phyloP scores from a whole-genome alignment of 768 basidiomycete genomes.

The Mycena maculata region DNA sequence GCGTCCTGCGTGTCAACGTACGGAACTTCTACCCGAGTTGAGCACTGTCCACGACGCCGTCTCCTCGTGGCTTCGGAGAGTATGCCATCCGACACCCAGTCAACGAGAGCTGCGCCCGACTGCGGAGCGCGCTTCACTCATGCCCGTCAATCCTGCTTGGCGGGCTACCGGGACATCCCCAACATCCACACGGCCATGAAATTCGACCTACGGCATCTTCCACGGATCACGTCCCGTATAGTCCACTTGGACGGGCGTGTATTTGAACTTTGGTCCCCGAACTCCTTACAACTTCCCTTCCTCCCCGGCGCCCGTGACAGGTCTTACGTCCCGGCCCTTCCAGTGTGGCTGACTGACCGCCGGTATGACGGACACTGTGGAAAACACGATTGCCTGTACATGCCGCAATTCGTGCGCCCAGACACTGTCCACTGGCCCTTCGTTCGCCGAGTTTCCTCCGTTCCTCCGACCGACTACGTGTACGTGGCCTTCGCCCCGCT shows the following conservation, averaged over 20 bases:
- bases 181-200: background rate
- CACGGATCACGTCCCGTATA: background rate
- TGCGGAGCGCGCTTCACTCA: background rate
- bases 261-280: background rate
- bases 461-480: background rate
- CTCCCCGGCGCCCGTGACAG: background rate
- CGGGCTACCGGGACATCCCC: background rate
- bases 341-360: background rate
- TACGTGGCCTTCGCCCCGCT: background rate
- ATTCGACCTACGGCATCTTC: background rate
- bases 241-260: background rate
- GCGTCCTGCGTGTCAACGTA: no score
- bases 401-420: background rate
- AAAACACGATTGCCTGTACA: background rate
- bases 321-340: background rate
- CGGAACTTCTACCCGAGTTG: background rate
- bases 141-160: background rate
- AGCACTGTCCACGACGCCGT: background rate
- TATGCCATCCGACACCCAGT: no score
- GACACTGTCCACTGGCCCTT: background rate
- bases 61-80: no score
- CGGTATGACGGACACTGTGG: background rate
- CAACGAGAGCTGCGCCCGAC: background rate
- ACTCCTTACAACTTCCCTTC: background rate
- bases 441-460: background rate